phyloP scores from a whole-genome alignment of 805 yeast genomes.

The Spathaspora arborariae region DNA sequence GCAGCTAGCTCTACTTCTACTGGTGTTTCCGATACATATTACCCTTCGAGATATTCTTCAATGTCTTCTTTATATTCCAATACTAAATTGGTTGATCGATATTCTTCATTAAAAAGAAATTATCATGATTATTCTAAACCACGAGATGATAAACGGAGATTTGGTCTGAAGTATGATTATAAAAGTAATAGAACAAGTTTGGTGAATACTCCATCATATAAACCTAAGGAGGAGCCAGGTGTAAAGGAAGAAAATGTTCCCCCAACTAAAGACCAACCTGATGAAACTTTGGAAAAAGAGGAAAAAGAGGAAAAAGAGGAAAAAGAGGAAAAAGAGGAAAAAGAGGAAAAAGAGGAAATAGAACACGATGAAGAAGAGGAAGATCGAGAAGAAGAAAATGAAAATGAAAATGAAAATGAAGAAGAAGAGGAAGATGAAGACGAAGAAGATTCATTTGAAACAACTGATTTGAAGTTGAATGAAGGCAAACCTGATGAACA shows the following conservation, averaged over 20 bases:
- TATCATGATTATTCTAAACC: slow-evolving; percentile 2
- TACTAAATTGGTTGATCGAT: slow-evolving; percentile 12
- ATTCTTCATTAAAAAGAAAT: slow-evolving; percentile 10
- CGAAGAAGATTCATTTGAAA: slow-evolving; percentile 6
- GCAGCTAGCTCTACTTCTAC: too few species aligned
- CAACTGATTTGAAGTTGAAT: background rate
- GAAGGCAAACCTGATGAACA: background rate
- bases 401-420: slow-evolving; percentile 7
- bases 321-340: slow-evolving; percentile 8
- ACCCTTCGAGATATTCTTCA: slow-evolving; percentile 14
- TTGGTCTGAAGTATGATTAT: background rate
- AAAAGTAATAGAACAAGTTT: background rate
- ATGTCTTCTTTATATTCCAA: slow-evolving; percentile 6
- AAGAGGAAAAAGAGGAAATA: slow-evolving; percentile 8
- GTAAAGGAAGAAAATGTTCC: too few species aligned
- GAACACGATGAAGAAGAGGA: slow-evolving; percentile 9
- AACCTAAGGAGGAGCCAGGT: slow-evolving; percentile 8
- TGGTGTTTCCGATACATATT: slow-evolving; percentile 34
- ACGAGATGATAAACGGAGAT: slow-evolving; percentile 1
- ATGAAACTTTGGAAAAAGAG: slow-evolving; percentile 16
- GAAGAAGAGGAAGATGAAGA: slow-evolving; percentile 4
- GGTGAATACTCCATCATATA: background rate
- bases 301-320: slow-evolving; percentile 11
- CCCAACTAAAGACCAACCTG: too few species aligned
- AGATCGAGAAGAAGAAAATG: slow-evolving; percentile 9